A percentile compares a stretch with the other conserved stretches of the same genome.
Conservation (phyloP, 2,329 filamentous ascomycete species). For the Karstenula rhodostoma region DNA sequence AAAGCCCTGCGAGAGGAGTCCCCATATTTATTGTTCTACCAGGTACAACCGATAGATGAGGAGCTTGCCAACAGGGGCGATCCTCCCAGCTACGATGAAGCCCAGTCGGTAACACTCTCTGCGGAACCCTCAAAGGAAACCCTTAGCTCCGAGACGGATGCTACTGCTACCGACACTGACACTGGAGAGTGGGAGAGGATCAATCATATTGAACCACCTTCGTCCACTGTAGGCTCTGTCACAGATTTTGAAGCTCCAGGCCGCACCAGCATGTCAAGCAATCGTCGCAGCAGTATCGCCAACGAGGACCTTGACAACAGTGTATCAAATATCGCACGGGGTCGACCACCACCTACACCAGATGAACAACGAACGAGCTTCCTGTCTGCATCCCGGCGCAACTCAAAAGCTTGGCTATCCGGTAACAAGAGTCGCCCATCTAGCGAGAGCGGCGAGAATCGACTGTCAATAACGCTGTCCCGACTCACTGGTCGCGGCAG, state of each 20-base stretch:
- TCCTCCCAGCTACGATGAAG: conserved; percentile 54
- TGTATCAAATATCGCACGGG: conserved; percentile 37
- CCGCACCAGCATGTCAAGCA: conserved; percentile 48
- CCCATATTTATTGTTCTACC: conserved; percentile 94
- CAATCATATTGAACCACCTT: conserved; percentile 20
- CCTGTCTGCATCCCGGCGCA: conserved; percentile 42
- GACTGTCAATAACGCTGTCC: conserved; percentile 54
- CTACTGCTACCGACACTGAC: conserved; percentile 28
- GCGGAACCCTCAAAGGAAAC: conserved; percentile 40
- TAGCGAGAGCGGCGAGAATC: conserved; percentile 51
- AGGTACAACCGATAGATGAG: conserved; percentile 86
- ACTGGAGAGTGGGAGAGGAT: conserved; percentile 37
- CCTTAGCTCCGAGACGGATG: conserved; percentile 25
- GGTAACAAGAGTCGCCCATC: conserved; percentile 52
- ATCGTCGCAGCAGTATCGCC: conserved; percentile 50
- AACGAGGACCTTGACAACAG: conserved; percentile 50
- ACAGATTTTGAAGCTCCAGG: conserved; percentile 35
- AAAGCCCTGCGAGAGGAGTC: conserved; percentile 83
- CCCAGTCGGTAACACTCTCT: conserved; percentile 27
- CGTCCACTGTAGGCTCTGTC: conserved; percentile 22
- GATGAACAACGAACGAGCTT: conserved; percentile 52
- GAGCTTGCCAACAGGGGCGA: conserved; percentile 55
- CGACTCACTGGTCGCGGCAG: conserved; percentile 52
- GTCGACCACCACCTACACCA: conserved; percentile 53
- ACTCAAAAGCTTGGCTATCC: conserved; percentile 41